A percentile compares a stretch with the other conserved stretches of the same genome.
These are phyloP conservation scores for Pseudopithomyces chartarum DNA, from an alignment of 2,329 filamentous ascomycete species.

Conservation along the genomic window DNA sequence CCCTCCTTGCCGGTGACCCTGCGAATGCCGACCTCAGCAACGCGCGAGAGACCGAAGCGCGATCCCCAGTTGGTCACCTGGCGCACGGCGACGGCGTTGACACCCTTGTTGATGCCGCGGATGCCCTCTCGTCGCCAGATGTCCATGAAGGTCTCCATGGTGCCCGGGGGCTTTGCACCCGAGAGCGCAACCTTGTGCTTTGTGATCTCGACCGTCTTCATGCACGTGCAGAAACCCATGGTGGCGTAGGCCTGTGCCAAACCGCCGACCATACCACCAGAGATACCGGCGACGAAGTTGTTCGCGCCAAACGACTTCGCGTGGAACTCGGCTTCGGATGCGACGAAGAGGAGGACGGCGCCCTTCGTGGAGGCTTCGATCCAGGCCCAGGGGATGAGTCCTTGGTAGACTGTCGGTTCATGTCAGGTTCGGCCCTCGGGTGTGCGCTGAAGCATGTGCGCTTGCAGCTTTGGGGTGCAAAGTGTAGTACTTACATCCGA, in stretches of 20 bases:
- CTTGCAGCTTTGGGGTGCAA: neutral
- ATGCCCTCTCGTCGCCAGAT: slow-evolving; percentile 97
- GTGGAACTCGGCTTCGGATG: slow-evolving; percentile 96
- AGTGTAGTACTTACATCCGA: slow-evolving; percentile 77
- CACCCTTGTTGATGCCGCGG: slow-evolving; percentile 94
- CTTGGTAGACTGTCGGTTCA: slow-evolving; percentile 82
- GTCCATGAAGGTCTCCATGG: slow-evolving; percentile 93
- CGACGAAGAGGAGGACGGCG: slow-evolving; percentile 97
- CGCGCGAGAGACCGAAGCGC: slow-evolving; percentile 89
- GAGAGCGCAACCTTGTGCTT: slow-evolving; percentile 90
- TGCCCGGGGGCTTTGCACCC: slow-evolving; percentile 85
- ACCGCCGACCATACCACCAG: slow-evolving; percentile 90
- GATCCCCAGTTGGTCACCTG: slow-evolving; percentile 99
- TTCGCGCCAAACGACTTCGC: slow-evolving; percentile 81
- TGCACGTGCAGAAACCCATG: slow-evolving; percentile 99
- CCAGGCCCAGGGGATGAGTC: slow-evolving; percentile 94
- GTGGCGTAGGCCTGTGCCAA: slow-evolving; percentile 98
- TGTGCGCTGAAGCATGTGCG: neutral
- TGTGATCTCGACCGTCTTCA: slow-evolving; percentile 99
- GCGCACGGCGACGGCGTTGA: slow-evolving; percentile 97
- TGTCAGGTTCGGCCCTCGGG: slow-evolving; percentile 17
- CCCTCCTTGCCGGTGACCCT: slow-evolving; percentile 77
- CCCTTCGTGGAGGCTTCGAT: slow-evolving; percentile 99
- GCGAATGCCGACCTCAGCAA: slow-evolving; percentile 89
- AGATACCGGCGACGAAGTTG: slow-evolving; percentile 87